These are phyloP conservation scores for Ilex asprella DNA, from an alignment of 257 asterid genomes.

Conservation along the genomic window DNA sequence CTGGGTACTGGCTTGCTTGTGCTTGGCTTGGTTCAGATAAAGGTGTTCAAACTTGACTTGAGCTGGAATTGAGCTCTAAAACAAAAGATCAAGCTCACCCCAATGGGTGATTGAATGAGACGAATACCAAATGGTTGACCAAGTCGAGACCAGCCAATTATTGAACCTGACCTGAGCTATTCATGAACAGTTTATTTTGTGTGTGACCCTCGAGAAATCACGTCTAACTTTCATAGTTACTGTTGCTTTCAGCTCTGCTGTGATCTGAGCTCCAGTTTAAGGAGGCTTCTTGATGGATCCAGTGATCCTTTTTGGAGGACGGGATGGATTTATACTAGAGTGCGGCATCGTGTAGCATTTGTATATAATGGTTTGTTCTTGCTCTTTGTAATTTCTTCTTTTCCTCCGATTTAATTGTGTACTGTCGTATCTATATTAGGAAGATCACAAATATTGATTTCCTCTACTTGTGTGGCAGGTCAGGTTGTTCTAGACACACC, in stretches of 20 bases:
- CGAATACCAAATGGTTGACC: no score
- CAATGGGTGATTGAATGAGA: no score
- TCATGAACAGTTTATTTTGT: not conserved
- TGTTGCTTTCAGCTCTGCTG: conserved; percentile 52
- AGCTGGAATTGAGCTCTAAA: not conserved
- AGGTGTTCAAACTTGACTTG: no score
- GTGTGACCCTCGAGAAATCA: not conserved
- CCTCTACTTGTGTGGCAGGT: conserved; percentile 1
- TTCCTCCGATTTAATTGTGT: not conserved
- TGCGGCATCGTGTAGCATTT: conserved; percentile 57
- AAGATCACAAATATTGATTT: not conserved
- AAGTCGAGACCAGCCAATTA: no score
- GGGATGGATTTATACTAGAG: conserved; percentile 85
- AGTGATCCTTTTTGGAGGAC: conserved; percentile 72
- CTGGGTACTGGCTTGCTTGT: not conserved
- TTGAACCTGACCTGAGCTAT: not conserved
- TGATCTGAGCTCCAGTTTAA: conserved; percentile 61
- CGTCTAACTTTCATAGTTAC: conserved; percentile 9
- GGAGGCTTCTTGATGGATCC: conserved; percentile 66
- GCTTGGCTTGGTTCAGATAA: no score
- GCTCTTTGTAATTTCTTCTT: conserved; percentile 11
- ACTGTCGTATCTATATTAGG: not conserved
- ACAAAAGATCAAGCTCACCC: no score
- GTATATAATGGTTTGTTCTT: conserved; percentile 55
- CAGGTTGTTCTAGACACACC: conserved; percentile 1